Conservation (phyloP, 169 alveolate species). For the Plasmodium chabaudi region DNA sequence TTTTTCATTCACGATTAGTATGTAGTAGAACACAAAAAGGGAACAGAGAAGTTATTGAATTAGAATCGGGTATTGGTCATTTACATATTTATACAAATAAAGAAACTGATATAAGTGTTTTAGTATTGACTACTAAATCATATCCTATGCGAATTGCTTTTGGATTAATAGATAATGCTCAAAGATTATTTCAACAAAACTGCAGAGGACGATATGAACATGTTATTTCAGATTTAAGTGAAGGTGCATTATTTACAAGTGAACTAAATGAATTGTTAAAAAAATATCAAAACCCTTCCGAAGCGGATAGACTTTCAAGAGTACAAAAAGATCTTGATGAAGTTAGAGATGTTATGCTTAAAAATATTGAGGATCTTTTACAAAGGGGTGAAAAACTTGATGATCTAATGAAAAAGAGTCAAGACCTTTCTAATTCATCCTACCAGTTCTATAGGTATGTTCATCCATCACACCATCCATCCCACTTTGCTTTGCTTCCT, state of each 20-base stretch:
- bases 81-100: conserved; percentile 78
- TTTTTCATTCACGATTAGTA: conserved; percentile 86
- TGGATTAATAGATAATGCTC: conserved; percentile 79
- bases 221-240: conserved; percentile 78
- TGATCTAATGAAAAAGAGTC: conserved; percentile 92
- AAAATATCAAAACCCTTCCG: conserved; percentile 93
- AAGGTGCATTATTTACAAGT: conserved; percentile 80
- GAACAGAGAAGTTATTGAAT: conserved; percentile 88
- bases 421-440: conserved; percentile 90
- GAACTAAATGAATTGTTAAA: conserved; percentile 89
- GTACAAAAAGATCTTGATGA: conserved; percentile 94
- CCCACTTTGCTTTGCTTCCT: background rate
- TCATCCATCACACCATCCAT: background rate
- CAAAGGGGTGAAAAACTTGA: conserved; percentile 96
- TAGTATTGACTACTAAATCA: conserved; percentile 82
- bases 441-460: conserved; percentile 61
- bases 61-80: conserved; percentile 88
- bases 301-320: conserved; percentile 93
- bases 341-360: conserved; percentile 87
- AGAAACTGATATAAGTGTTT: conserved; percentile 44
- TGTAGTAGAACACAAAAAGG: conserved; percentile 90
- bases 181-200: conserved; percentile 21
- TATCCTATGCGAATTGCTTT: conserved; percentile 91
- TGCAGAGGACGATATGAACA: conserved; percentile 41
- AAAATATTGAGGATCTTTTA: conserved; percentile 89